Conservation (phyloP, 2,329 filamentous ascomycete genomes). For the Colletotrichum cordylinicola region DNA sequence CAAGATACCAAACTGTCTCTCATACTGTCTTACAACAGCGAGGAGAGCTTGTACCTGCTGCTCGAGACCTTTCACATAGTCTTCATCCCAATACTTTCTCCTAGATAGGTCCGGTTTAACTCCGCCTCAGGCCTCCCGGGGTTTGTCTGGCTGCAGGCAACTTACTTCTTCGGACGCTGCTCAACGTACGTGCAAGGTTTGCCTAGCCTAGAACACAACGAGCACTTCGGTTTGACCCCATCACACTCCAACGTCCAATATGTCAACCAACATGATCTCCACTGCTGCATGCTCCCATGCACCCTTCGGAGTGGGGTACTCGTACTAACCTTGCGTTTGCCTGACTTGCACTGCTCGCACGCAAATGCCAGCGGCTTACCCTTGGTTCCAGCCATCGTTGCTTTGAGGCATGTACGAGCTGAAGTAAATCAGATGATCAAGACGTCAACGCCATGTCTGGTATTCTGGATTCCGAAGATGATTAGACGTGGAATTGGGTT, state of each 20-base stretch:
- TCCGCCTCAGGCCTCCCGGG: neutral
- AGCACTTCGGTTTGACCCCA: neutral
- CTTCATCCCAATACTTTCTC: neutral
- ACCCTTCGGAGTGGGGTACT: neutral
- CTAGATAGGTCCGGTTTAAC: neutral
- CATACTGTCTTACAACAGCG: neutral
- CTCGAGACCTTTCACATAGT: neutral
- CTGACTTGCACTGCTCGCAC: neutral
- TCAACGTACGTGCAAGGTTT: neutral
- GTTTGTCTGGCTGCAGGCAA: neutral
- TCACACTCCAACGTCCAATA: neutral
- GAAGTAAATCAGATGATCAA: neutral
- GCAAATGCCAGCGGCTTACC: neutral
- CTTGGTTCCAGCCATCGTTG: neutral
- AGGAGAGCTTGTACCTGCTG: neutral
- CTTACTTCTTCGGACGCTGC: neutral
- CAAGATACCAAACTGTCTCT: neutral
- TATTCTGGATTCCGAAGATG: neutral
- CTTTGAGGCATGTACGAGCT: neutral
- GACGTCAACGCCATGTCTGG: neutral
- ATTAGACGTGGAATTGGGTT: neutral
- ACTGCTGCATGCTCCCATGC: neutral
- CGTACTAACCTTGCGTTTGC: neutral
- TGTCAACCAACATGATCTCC: neutral
- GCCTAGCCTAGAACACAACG: neutral